Percentiles rank a stretch among this genome's conserved stretches.
Conservation (phyloP, 75 land plant species). For the Pinus albicaulis region DNA sequence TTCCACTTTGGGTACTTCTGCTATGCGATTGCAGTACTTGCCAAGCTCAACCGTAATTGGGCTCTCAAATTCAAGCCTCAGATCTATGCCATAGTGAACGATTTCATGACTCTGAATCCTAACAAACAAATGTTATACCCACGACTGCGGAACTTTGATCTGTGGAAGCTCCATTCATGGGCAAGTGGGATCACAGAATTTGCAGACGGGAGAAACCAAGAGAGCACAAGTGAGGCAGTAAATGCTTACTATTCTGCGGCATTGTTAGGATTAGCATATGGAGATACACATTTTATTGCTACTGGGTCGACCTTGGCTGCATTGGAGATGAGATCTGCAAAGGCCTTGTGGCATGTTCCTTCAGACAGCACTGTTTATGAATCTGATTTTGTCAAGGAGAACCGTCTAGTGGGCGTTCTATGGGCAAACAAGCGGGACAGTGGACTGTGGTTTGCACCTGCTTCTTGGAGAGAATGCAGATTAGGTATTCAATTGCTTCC, state of each 20-base stretch:
- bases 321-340: conserved; percentile 64
- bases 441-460: conserved; percentile 91
- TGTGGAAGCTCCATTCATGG: conserved; percentile 96
- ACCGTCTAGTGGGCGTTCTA: conserved; percentile 76
- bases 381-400: conserved; percentile 55
- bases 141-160: conserved; percentile 74
- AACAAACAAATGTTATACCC: conserved; percentile 32
- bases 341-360: conserved; percentile 83
- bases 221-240: conserved; percentile 94
- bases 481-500: conserved; percentile 91
- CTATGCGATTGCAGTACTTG: conserved; percentile 84
- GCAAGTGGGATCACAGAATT: conserved; percentile 90
- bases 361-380: conserved; percentile 49
- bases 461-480: conserved; percentile 74
- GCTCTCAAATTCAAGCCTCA: conserved; percentile 65
- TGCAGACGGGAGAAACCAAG: conserved; percentile 92
- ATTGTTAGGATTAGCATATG: conserved; percentile 70
- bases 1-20: conserved; percentile 87
- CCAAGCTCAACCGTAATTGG: conserved; percentile 78
- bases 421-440: conserved; percentile 95
- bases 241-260: conserved; percentile 92
- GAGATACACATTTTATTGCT: conserved; percentile 53
- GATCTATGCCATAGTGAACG: conserved; percentile 71
- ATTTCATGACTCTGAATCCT: conserved; percentile 64
- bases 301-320: conserved; percentile 68